Conservation (phyloP, 495 filamentous ascomycete genomes). For the Hypoxylon lienhwacheense region DNA sequence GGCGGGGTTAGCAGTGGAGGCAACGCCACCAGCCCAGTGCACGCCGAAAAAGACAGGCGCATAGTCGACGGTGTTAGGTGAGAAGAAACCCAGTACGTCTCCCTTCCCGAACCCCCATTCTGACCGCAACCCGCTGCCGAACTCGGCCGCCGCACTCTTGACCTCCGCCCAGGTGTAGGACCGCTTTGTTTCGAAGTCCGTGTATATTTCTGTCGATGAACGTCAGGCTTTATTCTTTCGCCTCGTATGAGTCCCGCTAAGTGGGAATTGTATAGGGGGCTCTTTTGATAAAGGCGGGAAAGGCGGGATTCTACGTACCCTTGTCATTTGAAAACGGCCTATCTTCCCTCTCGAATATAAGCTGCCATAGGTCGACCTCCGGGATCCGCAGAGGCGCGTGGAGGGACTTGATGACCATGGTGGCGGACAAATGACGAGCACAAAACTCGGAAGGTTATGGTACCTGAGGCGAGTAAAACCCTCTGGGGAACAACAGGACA, state of each 20-base stretch:
- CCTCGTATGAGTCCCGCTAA: neutral
- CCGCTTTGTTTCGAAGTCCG: conserved; percentile 71
- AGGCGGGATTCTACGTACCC: conserved; percentile 42
- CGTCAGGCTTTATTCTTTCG: conserved; percentile 11
- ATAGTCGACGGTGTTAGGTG: conserved; percentile 76
- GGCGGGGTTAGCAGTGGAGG: conserved; percentile 83
- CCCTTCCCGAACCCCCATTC: conserved; percentile 78
- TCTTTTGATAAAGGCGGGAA: neutral
- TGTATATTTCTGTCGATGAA: conserved; percentile 66
- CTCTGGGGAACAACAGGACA: no score
- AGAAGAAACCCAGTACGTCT: conserved; percentile 70
- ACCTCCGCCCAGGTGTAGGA: conserved; percentile 74
- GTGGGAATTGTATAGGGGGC: neutral
- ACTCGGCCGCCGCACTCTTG: conserved; percentile 65
- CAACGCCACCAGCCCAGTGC: conserved; percentile 79
- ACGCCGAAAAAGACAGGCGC: conserved; percentile 72
- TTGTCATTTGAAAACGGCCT: conserved; percentile 67
- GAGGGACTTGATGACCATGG: conserved; percentile 55
- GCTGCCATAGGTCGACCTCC: conserved; percentile 68
- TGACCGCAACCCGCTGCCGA: conserved; percentile 75
- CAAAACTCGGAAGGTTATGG: no score
- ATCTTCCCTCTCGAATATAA: conserved; percentile 78
- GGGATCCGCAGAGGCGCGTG: conserved; percentile 65
- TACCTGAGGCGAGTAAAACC: no score
- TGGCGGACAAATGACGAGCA: conserved; percentile 1